Base-by-base conservation (phyloP, 2,329 filamentous ascomycete species). In the Fusarium sp. region DNA sequence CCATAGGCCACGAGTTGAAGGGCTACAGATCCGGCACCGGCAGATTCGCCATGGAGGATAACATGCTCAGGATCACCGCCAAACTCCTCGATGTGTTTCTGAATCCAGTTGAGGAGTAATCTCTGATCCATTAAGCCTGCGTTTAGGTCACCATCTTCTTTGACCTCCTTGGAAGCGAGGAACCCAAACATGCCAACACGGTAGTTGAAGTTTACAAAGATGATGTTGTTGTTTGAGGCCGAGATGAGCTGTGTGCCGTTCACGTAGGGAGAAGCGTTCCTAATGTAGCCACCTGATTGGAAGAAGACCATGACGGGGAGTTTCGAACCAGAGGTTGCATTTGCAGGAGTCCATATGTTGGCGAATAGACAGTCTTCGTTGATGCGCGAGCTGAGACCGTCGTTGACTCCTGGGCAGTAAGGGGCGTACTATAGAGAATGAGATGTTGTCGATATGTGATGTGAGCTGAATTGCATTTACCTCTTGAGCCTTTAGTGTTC, bases 101-200 rank as follows among this genome's bases (percentile, higher is more conserved):
- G 85, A 0, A 92, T 86, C 91, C 91, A 93, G 56, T 87, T 78
- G 51, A 93, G 79, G 6, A 88, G 83, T 32, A 88, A 85, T 24
- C 90, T 84, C 80, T 93, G 90, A 74, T 93, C 91, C 6, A 92
- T 83, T 13, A 93, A 79, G 1, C 91, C 91, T 5, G 83, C 89
- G 76, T 93, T 93, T 14, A 92, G 83, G 55, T 87, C 85, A 2
- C 90, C 90, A 71, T 89, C 82, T 10, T 82, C 78, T 42, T 85
- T 84, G 15, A 92, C 84, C 36, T 86, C 82, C 44, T 89, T 85
- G 53, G 89, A 87, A 0, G 89, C 87, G 3, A 93, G 83, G 73
- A 92, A 93, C 0, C 91, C 91, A 74, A 88, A 88, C 0, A 89
- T 81, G 1, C 90, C 90, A 12, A 93, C 88, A 12, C 91, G 86